Evolutionary conservation across 192 early-diverging fungal genomes (phyloP).

Genomic region (Rhizophagus sp.): DNA sequence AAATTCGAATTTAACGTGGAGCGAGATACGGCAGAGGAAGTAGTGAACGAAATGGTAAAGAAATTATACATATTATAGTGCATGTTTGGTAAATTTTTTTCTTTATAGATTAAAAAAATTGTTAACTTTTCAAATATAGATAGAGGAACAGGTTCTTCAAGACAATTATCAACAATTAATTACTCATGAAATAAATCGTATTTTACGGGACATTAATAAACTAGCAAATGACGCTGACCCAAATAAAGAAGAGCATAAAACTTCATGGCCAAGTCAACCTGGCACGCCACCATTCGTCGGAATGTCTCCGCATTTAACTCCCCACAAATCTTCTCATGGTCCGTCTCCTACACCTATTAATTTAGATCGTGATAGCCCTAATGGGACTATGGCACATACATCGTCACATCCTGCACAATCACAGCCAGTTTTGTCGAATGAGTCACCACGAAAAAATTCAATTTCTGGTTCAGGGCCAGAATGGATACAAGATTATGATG

Average conservation of each 20-base stretch:
- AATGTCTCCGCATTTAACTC: neutral
- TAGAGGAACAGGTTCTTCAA: slow-evolving; percentile 76
- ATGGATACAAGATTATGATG: slow-evolving; percentile 11
- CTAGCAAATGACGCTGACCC: slow-evolving; percentile 53
- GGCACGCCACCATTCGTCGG: neutral
- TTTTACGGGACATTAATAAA: slow-evolving; percentile 72
- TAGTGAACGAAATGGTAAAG: slow-evolving; percentile 79
- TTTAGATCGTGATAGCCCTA: slow-evolving; percentile 12
- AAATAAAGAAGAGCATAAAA: slow-evolving; percentile 55
- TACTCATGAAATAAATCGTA: slow-evolving; percentile 81
- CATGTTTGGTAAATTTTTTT: too few species aligned
- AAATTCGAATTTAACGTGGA: slow-evolving; percentile 85
- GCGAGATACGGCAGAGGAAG: slow-evolving; percentile 76
- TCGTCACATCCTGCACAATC: neutral
- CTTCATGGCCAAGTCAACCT: neutral
- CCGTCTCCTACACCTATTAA: neutral
- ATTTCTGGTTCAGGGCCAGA: neutral
- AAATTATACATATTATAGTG: neutral
- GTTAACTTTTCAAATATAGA: slow-evolving; percentile 42
- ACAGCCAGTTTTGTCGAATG: neutral
- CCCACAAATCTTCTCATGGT: slow-evolving; percentile 8
- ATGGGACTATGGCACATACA: neutral
- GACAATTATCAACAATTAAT: slow-evolving; percentile 74
- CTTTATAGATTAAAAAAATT: too few species aligned
- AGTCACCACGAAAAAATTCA: slow-evolving; percentile 16